A percentile compares a stretch with the other conserved stretches of the same genome.
Conservation (phyloP, 176 grass and related monocot species). For the Neostapfia colusana region DNA sequence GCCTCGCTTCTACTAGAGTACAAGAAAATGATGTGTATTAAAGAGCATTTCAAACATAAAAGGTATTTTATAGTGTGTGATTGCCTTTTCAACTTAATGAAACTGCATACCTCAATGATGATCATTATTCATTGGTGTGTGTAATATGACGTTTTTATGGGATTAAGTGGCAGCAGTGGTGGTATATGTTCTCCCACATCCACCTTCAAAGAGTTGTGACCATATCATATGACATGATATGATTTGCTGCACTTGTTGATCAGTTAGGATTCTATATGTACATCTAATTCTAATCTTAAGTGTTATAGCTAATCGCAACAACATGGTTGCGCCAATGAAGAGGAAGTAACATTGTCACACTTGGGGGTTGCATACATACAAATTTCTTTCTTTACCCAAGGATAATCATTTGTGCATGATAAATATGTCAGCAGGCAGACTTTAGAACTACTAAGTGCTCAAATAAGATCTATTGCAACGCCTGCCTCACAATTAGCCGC, state of each 20-base stretch:
- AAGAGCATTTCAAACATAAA: neutral
- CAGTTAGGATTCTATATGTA: neutral
- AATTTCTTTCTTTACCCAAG: no score
- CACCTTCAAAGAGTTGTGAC: neutral
- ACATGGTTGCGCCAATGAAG: neutral
- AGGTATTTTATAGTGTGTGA: conserved; percentile 1
- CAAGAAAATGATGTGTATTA: conserved; percentile 28
- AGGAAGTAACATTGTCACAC: neutral
- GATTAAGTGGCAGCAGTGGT: neutral
- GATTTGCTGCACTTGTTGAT: neutral
- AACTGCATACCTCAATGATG: conserved; percentile 2
- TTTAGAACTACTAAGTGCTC: no score
- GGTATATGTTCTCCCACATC: neutral
- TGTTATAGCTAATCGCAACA: neutral
- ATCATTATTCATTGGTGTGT: conserved; percentile 3
- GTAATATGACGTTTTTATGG: neutral
- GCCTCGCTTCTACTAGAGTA: neutral
- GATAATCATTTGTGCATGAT: no score
- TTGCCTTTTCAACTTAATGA: conserved; percentile 23
- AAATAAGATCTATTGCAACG: no score
- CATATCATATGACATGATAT: neutral
- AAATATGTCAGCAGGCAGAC: no score
- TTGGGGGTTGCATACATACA: no score
- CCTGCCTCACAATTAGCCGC: neutral
- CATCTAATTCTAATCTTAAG: neutral